These are phyloP conservation scores for Fusarium sp. DNA, from an alignment of 2,329 filamentous ascomycete genomes.

Conservation along the genomic window DNA sequence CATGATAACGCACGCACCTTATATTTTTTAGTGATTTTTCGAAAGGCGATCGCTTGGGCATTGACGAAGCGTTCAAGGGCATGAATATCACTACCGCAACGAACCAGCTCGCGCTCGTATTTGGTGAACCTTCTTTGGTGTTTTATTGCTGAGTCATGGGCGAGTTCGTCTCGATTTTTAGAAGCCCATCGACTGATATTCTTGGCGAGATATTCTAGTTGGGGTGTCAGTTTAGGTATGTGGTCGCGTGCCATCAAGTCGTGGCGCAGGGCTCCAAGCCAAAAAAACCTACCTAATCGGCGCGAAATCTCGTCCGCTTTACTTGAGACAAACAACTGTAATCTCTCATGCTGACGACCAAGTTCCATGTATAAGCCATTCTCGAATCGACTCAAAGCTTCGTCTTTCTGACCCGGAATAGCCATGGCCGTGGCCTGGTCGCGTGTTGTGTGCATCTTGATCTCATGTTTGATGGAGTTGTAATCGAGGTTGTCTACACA, in stretches of 20 bases:
- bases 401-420: slow-evolving; percentile 77
- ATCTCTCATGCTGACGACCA: slow-evolving; percentile 79
- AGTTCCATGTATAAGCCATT: slow-evolving; percentile 77
- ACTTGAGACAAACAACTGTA: slow-evolving; percentile 81
- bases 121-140: slow-evolving; percentile 64
- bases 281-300: slow-evolving; percentile 67
- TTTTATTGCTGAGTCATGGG: slow-evolving; percentile 54
- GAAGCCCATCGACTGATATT: slow-evolving; percentile 61
- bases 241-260: slow-evolving; percentile 25
- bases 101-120: slow-evolving; percentile 63
- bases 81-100: slow-evolving; percentile 77
- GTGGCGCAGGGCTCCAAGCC: slow-evolving; percentile 10
- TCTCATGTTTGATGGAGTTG: slow-evolving; percentile 85
- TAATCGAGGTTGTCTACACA: slow-evolving; percentile 86
- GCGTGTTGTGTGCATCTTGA: slow-evolving; percentile 81
- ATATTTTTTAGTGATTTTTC: slow-evolving; percentile 89
- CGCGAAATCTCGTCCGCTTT: slow-evolving; percentile 83
- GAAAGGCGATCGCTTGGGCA: slow-evolving; percentile 80
- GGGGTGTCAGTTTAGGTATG: slow-evolving; percentile 41
- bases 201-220: slow-evolving; percentile 61
- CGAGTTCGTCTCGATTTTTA: slow-evolving; percentile 49
- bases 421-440: slow-evolving; percentile 76
- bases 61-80: slow-evolving; percentile 77
- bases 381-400: slow-evolving; percentile 72
- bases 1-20: slow-evolving; percentile 52